Conservation (phyloP, 2,329 filamentous ascomycete species). For the Alternaria metachromatica region DNA sequence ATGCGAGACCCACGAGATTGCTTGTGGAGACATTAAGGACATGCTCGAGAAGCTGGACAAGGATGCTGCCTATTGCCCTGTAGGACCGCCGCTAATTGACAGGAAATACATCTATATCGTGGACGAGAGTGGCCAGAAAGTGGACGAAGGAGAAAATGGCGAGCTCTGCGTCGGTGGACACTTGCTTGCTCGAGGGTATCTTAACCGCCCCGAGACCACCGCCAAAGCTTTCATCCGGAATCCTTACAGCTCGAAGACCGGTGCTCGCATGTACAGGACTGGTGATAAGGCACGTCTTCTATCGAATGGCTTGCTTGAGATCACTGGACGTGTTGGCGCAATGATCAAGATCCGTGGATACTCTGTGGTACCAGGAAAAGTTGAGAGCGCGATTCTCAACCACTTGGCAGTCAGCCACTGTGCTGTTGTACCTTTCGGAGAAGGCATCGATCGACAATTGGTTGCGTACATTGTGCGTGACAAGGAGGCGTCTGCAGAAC, state of each 20-base stretch:
- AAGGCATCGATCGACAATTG: conserved; percentile 76
- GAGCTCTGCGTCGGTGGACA: conserved; percentile 80
- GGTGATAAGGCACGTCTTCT: conserved; percentile 74
- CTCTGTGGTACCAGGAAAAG: conserved; percentile 77
- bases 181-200: conserved; percentile 76
- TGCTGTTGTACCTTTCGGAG: conserved; percentile 75
- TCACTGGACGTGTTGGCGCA: conserved; percentile 75
- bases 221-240: conserved; percentile 73
- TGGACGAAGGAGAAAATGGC: conserved; percentile 67
- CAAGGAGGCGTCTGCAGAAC: conserved; percentile 62
- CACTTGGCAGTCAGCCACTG: conserved; percentile 74
- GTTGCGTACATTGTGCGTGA: conserved; percentile 80
- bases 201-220: conserved; percentile 80
- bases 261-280: conserved; percentile 75
- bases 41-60: conserved; percentile 64
- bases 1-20: conserved; percentile 81
- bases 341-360: conserved; percentile 86
- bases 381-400: conserved; percentile 74
- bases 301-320: conserved; percentile 72
- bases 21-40: conserved; percentile 74
- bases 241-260: conserved; percentile 65
- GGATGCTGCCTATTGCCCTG: conserved; percentile 73
- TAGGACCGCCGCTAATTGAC: conserved; percentile 71
- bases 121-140: conserved; percentile 70
- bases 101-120: conserved; percentile 74